Base-by-base conservation (phyloP, 306 rosid genomes). In the Cercis canadensis region DNA sequence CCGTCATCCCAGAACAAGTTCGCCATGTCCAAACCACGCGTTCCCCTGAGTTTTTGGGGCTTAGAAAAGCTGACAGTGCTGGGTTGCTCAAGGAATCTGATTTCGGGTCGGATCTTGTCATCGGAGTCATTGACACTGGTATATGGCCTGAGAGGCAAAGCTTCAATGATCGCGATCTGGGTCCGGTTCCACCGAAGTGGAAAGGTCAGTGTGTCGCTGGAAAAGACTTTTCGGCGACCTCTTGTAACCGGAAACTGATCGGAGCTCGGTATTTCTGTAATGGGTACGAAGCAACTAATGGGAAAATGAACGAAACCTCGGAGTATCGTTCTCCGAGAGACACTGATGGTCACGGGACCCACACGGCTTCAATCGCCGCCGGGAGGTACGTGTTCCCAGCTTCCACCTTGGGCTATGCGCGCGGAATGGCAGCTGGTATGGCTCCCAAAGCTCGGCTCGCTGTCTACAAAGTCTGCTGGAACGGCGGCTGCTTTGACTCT, bases 361-460 rank as follows among this genome's bases (percentile, higher is more conserved):
- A 92, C 76, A 89, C 98, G 0, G 92, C 96, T 19, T 92, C 96
- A 0, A 92, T 92, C 46, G 90, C 98, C 14, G 92, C 90, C 57
- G 98, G 96, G 0, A 73, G 98, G 7, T 92, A 89, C 53, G 98
- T 89, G 3, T 83, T 85, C 8, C 86, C 89, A 7, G 98, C 96
- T 4, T 86, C 95, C 0, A 86, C 91, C 3, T 69, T 92, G 6
- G 96, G 98, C 0, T 92, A 86, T 47, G 96, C 98, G 0, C 75
- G 75, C 0, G 96, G 98, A 0, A 80, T 83, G 24, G 98, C 96
- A 0, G 89, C 96, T 2, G 98, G 96, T 3, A 92, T 92, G 95
- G 98, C 98, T 11, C 98, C 98, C 8, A 92, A 92, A 18, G 96
- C 96, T 1, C 80, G 96, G 3, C 83, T 92, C 7, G 96, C 98